These are phyloP conservation scores for Brettanomyces custersianus DNA, from an alignment of 805 yeast species.

Conservation along the genomic window DNA sequence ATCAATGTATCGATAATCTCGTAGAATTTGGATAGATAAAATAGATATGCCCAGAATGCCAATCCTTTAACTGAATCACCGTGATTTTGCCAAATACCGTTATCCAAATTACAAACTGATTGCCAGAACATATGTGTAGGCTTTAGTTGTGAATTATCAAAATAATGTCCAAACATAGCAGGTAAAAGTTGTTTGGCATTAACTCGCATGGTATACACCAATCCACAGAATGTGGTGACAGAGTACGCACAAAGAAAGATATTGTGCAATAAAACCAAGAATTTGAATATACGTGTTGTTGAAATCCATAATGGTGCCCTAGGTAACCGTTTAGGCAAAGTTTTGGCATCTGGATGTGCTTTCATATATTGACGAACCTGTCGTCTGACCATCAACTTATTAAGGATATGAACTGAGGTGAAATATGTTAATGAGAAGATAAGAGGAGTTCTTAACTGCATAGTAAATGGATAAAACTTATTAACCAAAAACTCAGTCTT, in stretches of 20 bases:
- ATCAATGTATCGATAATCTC: conserved; percentile 64
- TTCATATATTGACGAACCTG: conserved; percentile 29
- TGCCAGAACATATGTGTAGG: conserved; percentile 42
- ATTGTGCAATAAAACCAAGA: conserved; percentile 53
- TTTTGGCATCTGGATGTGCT: conserved; percentile 19
- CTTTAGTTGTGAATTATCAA: conserved; percentile 11
- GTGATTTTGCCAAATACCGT: conserved; percentile 44
- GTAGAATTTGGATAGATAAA: conserved; percentile 62
- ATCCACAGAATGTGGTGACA: conserved; percentile 63
- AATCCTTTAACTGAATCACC: conserved; percentile 31
- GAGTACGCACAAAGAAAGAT: conserved; percentile 55
- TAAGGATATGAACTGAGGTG: conserved; percentile 44
- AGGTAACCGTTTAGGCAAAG: conserved; percentile 30
- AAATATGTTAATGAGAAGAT: conserved; percentile 52
- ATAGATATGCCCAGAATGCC: conserved; percentile 53
- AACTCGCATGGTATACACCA: conserved; percentile 40
- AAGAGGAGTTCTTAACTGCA: conserved; percentile 46
- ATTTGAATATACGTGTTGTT: conserved; percentile 35
- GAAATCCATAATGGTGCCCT: conserved; percentile 48
- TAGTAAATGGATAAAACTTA: conserved; percentile 29
- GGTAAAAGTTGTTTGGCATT: conserved; percentile 23
- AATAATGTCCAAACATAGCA: conserved; percentile 20
- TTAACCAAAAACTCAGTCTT: conserved; percentile 18
- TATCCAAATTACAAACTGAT: conserved; percentile 48
- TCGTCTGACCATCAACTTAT: conserved; percentile 37